phyloP scores from a whole-genome alignment of 352 stramenopile species.

The Globisporangium mamillatum region DNA sequence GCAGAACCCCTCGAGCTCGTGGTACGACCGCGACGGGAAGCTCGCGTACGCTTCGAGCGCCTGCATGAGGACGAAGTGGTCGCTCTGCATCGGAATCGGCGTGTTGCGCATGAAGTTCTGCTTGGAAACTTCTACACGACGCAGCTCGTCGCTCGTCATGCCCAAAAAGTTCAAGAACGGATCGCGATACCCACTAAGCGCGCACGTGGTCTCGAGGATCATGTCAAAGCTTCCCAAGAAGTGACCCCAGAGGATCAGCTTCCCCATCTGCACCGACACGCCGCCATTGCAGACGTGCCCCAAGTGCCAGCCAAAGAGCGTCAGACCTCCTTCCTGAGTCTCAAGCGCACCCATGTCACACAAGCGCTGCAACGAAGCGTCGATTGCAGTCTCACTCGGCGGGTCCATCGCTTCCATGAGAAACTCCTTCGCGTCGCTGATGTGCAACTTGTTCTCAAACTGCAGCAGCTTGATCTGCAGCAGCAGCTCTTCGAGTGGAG shows the following conservation, averaged over 20 bases:
- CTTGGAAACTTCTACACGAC: slow-evolving; percentile 55
- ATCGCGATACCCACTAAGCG: slow-evolving; percentile 73
- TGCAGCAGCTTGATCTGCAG: slow-evolving; percentile 77
- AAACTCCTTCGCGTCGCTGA: slow-evolving; percentile 79
- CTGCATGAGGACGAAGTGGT: slow-evolving; percentile 70
- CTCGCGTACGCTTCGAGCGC: slow-evolving; percentile 60
- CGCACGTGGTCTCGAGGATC: slow-evolving; percentile 62
- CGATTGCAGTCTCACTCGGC: slow-evolving; percentile 87
- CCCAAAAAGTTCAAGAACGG: slow-evolving; percentile 71
- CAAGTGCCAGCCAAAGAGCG: slow-evolving; percentile 72
- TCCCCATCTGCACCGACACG: slow-evolving; percentile 66
- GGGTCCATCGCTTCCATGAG: slow-evolving; percentile 92
- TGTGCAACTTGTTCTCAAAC: slow-evolving; percentile 73
- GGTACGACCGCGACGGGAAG: slow-evolving; percentile 31
- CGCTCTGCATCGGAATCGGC: slow-evolving; percentile 47
- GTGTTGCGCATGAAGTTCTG: slow-evolving; percentile 46
- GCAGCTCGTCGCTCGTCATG: slow-evolving; percentile 58
- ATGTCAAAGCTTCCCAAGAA: slow-evolving; percentile 62
- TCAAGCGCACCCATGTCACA: slow-evolving; percentile 73
- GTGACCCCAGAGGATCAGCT: slow-evolving; percentile 69
- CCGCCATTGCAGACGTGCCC: slow-evolving; percentile 66
- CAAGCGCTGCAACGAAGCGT: slow-evolving; percentile 89
- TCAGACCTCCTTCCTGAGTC: slow-evolving; percentile 32
- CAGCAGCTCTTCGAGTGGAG: slow-evolving; percentile 68
- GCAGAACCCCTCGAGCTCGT: slow-evolving; percentile 55